phyloP scores from a whole-genome alignment of 1,284 basidiomycete genomes.

The Marasmius tenuissimus region DNA sequence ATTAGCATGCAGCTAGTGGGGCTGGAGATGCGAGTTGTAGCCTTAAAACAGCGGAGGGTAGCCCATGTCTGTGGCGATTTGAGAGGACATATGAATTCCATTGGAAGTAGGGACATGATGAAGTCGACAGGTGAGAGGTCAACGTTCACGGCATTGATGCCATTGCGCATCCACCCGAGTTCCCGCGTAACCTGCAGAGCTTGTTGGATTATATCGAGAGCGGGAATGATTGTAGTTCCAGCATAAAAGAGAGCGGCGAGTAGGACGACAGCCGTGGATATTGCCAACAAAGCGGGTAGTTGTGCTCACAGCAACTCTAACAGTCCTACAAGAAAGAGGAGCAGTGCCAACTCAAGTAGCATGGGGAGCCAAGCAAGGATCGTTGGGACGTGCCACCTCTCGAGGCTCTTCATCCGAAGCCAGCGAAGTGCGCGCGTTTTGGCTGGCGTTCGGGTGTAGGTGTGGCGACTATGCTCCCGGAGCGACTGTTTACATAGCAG shows the following conservation, averaged over 20 bases:
- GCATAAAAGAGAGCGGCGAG: neutral
- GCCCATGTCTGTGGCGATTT: too few relatives aligned
- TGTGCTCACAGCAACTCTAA: slow-evolving; percentile 4
- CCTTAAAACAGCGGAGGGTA: too few relatives aligned
- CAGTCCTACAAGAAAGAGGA: slow-evolving; percentile 7
- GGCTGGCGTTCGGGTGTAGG: neutral
- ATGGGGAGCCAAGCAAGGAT: slow-evolving; percentile 6
- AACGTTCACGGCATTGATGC: too few relatives aligned
- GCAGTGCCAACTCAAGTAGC: slow-evolving; percentile 3
- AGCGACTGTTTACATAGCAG: slow-evolving; percentile 14
- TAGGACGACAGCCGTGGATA: neutral
- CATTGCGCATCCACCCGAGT: too few relatives aligned
- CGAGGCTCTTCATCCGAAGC: slow-evolving; percentile 1
- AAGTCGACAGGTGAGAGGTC: too few relatives aligned
- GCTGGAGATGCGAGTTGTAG: too few relatives aligned
- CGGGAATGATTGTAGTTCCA: neutral
- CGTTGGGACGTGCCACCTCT: slow-evolving; percentile 2
- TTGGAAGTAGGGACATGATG: too few relatives aligned
- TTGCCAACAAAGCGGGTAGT: neutral
- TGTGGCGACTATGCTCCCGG: slow-evolving; percentile 6
- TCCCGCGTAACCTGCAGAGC: neutral
- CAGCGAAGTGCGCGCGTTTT: slow-evolving; percentile 5
- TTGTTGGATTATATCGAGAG: neutral
- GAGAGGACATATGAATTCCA: too few relatives aligned
- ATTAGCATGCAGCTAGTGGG: too few relatives aligned